Evolutionary conservation across 345 rosid species (phyloP).

Genomic region (Raphanus sativus): DNA sequence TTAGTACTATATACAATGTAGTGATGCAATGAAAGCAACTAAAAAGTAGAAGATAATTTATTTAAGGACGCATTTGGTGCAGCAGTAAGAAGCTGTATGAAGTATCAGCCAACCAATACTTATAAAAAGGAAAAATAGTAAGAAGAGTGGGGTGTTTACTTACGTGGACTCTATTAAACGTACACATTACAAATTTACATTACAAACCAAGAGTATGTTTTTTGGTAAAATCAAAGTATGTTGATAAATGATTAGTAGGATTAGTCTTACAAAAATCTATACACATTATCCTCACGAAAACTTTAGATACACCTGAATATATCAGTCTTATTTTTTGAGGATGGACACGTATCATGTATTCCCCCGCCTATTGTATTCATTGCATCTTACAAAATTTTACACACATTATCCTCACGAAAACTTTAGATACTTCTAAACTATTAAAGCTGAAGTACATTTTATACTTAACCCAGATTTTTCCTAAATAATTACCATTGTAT

Average conservation of each 20-base stretch:
- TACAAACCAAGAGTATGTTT: background rate
- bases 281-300: background rate
- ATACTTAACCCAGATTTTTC: no score
- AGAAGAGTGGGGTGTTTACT: slow-evolving; percentile 3
- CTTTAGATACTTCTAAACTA: no score
- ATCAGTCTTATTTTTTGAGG: background rate
- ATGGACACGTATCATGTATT: background rate
- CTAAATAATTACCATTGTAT: no score
- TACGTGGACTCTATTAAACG: slow-evolving; percentile 7
- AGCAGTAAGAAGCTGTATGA: background rate
- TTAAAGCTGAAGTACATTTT: no score
- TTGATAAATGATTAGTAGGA: background rate
- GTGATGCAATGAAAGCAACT: background rate
- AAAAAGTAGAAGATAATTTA: background rate
- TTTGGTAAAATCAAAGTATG: background rate
- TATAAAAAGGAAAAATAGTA: background rate
- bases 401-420: no score
- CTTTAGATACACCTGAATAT: background rate
- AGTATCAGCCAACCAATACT: background rate
- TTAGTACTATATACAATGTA: background rate
- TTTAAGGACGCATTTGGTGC: background rate
- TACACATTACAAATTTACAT: background rate
- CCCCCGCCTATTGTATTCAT: background rate
- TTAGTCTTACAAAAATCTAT: background rate
- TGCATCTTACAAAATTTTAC: no score